Conservation (phyloP, 2,329 filamentous ascomycete species). For the Dryadomyces quercus-mongolicae region DNA sequence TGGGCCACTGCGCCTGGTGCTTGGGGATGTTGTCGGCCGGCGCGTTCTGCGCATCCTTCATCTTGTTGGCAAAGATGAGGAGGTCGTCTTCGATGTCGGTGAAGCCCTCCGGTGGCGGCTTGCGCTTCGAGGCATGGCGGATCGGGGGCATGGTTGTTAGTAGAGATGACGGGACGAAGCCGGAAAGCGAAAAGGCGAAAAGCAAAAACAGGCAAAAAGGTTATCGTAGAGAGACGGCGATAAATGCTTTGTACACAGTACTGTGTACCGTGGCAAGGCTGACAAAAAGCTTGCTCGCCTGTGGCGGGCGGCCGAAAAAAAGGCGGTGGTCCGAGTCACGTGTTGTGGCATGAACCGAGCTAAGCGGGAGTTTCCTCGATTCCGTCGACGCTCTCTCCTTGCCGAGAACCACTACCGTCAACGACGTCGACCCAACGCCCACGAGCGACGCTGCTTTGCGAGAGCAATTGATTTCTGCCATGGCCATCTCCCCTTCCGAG, state of each 20-base stretch:
- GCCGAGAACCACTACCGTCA: neutral
- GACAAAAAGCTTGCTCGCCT: neutral
- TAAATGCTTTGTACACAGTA: no score
- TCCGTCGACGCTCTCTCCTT: neutral
- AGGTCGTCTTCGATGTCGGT: constrained; percentile 80
- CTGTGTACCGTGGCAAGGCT: no score
- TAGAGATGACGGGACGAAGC: no score
- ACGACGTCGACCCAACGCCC: neutral
- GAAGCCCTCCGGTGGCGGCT: constrained; percentile 77
- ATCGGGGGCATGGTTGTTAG: constrained; percentile 59
- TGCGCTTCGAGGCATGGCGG: constrained; percentile 62
- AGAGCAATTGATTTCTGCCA: constrained; percentile 20
- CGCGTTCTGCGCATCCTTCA: constrained; percentile 91
- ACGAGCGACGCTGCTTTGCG: neutral
- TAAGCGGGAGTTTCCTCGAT: neutral
- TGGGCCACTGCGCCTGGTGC: constrained; percentile 89
- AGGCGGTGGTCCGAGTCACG: neutral
- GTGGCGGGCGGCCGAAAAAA: neutral
- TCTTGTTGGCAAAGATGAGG: constrained; percentile 76
- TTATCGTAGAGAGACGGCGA: no score
- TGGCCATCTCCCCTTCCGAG: constrained; percentile 88
- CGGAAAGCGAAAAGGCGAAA: no score
- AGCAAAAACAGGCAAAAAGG: neutral
- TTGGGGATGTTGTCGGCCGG: constrained; percentile 68
- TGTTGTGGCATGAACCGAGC: neutral